These are phyloP conservation scores for Trichodelitschia bisporula DNA, from an alignment of 495 filamentous ascomycete species.

Conservation along the genomic window DNA sequence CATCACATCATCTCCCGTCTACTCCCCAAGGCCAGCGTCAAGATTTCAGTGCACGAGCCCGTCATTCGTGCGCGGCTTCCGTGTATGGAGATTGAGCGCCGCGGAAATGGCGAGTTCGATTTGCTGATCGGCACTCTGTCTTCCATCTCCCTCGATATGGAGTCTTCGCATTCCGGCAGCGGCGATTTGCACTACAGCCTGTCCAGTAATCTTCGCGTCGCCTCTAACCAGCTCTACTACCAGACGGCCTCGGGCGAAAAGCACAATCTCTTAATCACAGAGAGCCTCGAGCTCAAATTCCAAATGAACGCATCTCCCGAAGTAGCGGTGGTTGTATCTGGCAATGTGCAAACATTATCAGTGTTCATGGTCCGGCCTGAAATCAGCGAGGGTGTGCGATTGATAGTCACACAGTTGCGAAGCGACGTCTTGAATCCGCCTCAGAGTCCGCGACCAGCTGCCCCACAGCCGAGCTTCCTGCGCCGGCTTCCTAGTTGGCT, in stretches of 20 bases:
- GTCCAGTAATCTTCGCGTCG: conserved; percentile 52
- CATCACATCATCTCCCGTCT: conserved; percentile 70
- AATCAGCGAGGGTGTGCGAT: conserved; percentile 73
- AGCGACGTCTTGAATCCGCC: conserved; percentile 26
- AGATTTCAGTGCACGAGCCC: conserved; percentile 88
- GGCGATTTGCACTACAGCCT: conserved; percentile 73
- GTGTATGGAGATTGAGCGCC: conserved; percentile 33
- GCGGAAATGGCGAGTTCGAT: conserved; percentile 47
- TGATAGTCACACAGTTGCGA: conserved; percentile 63
- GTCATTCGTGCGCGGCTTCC: conserved; percentile 76
- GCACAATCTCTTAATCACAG: conserved; percentile 65
- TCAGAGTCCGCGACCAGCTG: neutral
- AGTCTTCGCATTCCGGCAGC: conserved; percentile 76
- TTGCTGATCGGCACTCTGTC: conserved; percentile 85
- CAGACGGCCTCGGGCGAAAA: conserved; percentile 60
- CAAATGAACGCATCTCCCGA: conserved; percentile 69
- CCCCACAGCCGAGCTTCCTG: conserved; percentile 34
- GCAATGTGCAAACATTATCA: conserved; percentile 63
- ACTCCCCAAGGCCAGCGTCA: conserved; percentile 82
- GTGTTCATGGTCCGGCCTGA: conserved; percentile 76
- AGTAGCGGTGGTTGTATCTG: conserved; percentile 55
- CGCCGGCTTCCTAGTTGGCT: conserved; percentile 67
- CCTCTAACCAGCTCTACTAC: conserved; percentile 85
- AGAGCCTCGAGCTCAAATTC: conserved; percentile 63
- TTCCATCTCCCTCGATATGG: conserved; percentile 71